These are phyloP conservation scores for Asterionellopsis glacialis DNA, from an alignment of 108 stramenopile genomes.

Conservation along the genomic window DNA sequence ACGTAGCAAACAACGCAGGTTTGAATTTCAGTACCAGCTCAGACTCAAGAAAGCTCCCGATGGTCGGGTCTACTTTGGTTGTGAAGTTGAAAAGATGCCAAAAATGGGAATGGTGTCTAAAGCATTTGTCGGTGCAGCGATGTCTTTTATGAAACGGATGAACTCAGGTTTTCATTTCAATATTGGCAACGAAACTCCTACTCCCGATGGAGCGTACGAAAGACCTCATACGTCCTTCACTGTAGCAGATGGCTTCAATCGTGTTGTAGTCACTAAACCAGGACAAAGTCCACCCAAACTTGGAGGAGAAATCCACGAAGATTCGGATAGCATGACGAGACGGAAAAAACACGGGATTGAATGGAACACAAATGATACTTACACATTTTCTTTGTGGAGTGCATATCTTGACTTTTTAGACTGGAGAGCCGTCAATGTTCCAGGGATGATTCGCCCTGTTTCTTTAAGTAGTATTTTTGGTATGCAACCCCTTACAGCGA, in stretches of 20 bases:
- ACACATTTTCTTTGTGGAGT: constrained; percentile 82
- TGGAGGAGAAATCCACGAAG: constrained; percentile 67
- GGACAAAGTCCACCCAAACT: constrained; percentile 71
- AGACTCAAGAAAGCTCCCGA: constrained; percentile 72
- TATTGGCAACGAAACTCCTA: constrained; percentile 22
- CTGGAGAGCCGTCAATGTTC: constrained; percentile 77
- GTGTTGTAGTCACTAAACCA: constrained; percentile 73
- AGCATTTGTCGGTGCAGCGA: constrained; percentile 75
- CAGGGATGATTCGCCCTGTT: constrained; percentile 75
- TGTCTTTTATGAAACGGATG: constrained; percentile 83
- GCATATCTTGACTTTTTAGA: constrained; percentile 77
- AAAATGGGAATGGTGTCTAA: constrained; percentile 86
- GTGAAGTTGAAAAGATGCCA: constrained; percentile 75
- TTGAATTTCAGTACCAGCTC: constrained; percentile 91
- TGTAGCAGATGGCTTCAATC: constrained; percentile 73
- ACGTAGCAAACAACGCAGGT: constrained; percentile 72
- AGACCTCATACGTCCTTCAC: constrained; percentile 86
- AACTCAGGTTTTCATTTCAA: constrained; percentile 60
- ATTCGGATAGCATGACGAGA: constrained; percentile 53
- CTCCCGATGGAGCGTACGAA: constrained; percentile 41
- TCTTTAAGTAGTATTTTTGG: constrained; percentile 58
- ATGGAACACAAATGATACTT: constrained; percentile 78
- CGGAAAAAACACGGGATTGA: constrained; percentile 61
- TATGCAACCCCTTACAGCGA: constrained; percentile 61
- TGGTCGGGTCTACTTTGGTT: constrained; percentile 75